Evolutionary conservation across 441 rosid genomes (phyloP), one percentile per base, ranked within the genome.

Genomic region (Viola pubescens): DNA sequence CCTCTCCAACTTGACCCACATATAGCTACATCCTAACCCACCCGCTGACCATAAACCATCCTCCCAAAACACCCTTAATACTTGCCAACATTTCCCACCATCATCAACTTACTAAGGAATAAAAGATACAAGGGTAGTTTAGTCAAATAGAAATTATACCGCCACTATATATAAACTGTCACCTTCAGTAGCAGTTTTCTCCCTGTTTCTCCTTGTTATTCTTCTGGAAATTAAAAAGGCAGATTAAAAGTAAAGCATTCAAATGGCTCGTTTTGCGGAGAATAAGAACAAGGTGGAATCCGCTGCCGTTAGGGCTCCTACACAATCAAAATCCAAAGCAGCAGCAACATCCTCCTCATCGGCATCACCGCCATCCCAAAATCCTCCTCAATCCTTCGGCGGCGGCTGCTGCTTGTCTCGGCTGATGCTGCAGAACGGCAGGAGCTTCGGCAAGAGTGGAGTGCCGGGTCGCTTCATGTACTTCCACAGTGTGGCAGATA

Each of bases 401-500:
- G 6, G 41, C 45, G 6, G 44, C 55, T 5, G 14, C 3, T 9
- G 56, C 44, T 19, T 38, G 1, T n/a, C 7, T 7, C 53, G 14
- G 38, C 3, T 62, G 43, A 3, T 16, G 46, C 11, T 47, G 14
- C 64, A 56, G 54, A 75, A 72, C 61, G 54, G 45, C 38, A 43
- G 13, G 46, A 77, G 66, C 54, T 78, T 76, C 63, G 45, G 13
- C 38, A 49, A 66, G 41, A 80, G 78, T 9, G 72, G 61, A 1
- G 43, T 44, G 37, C 83, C 79, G 3, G 55, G 48, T 14, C 67
- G 77, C 71, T 48, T 82, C 47, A 74, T 80, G 73, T 78, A 62
- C 74, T 76, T 54, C 14, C 45, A 16, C 19, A 16, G 19, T 16
- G 19, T 16, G 19, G 19, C 19, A 16, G 19, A 16, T 16, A 16